These are phyloP conservation scores for Margaritispora aquatica DNA, from an alignment of 495 filamentous ascomycete genomes.

Conservation along the genomic window DNA sequence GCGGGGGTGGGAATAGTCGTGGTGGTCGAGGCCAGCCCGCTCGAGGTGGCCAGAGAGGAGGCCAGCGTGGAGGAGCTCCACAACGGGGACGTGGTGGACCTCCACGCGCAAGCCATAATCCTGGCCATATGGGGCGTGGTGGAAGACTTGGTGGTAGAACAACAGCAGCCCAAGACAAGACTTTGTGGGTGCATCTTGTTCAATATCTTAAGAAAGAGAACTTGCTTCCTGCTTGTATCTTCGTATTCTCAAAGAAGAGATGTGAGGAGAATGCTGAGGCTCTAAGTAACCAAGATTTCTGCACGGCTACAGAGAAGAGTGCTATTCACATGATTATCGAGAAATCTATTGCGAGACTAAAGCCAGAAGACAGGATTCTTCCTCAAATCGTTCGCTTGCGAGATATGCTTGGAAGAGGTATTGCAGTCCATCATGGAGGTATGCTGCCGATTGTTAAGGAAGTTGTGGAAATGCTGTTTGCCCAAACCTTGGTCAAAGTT, in stretches of 20 bases:
- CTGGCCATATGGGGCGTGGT: conserved; percentile 82
- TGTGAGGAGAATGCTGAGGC: conserved; percentile 97
- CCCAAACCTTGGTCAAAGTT: conserved; percentile 88
- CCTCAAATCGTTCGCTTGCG: conserved; percentile 86
- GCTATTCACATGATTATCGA: conserved; percentile 96
- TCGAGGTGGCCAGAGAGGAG: conserved; percentile 48
- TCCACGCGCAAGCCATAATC: conserved; percentile 47
- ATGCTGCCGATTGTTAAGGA: conserved; percentile 96
- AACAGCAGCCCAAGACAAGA: conserved; percentile 86
- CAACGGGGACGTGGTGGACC: conserved; percentile 55
- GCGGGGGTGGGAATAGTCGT: conserved; percentile 41
- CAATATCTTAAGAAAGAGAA: conserved; percentile 82
- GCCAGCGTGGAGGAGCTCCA: conserved; percentile 43
- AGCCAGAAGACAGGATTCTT: conserved; percentile 79
- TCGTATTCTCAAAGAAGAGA: conserved; percentile 96
- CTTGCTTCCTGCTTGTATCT: conserved; percentile 87
- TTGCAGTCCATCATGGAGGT: conserved; percentile 96
- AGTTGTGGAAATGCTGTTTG: conserved; percentile 94
- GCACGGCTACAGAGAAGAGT: conserved; percentile 88
- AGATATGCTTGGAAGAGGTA: conserved; percentile 78
- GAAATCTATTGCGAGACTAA: conserved; percentile 86
- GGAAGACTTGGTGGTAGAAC: conserved; percentile 77
- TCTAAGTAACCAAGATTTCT: conserved; percentile 89
- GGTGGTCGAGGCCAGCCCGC: conserved; percentile 33
- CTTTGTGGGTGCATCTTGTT: conserved; percentile 93